A percentile compares a stretch with the other conserved stretches of the same genome.
These are phyloP conservation scores for Rhizopus sp. DNA, from an alignment of 371 early-diverging fungal species.

Conservation along the genomic window DNA sequence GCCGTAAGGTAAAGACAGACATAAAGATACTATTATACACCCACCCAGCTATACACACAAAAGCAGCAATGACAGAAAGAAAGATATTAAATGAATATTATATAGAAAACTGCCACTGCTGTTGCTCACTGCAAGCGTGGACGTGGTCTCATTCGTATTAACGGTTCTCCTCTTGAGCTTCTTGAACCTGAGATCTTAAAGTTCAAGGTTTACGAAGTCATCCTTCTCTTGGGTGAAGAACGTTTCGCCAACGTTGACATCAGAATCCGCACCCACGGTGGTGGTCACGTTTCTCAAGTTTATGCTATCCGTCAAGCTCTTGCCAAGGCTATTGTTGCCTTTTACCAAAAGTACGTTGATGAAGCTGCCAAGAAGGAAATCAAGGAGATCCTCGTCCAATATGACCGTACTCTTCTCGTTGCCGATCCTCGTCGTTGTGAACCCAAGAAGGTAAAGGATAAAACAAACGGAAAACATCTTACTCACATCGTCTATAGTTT, in stretches of 20 bases:
- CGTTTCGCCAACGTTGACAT: slow-evolving; percentile 96
- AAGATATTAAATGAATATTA: slow-evolving; percentile 3
- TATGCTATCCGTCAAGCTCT: slow-evolving; percentile 99
- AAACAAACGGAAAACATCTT: slow-evolving; percentile 97
- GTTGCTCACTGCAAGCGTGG: slow-evolving; percentile 98
- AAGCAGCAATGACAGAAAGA: slow-evolving; percentile 4
- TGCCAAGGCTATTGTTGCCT: slow-evolving; percentile 98
- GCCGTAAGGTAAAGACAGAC: slow-evolving; percentile 49
- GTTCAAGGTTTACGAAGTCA: slow-evolving; percentile 98
- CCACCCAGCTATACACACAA: too few relatives aligned
- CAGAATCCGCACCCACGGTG: slow-evolving; percentile 95
- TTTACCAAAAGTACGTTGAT: slow-evolving; percentile 98
- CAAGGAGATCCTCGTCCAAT: slow-evolving; percentile 93
- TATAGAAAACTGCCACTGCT: slow-evolving; percentile 98
- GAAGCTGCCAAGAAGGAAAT: slow-evolving; percentile 99
- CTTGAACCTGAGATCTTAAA: slow-evolving; percentile 94
- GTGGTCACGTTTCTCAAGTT: slow-evolving; percentile 97
- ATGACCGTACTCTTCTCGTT: slow-evolving; percentile 99
- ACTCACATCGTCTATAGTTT: slow-evolving; percentile 99
- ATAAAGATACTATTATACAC: too few relatives aligned
- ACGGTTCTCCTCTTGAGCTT: slow-evolving; percentile 96
- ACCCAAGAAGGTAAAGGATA: slow-evolving; percentile 89
- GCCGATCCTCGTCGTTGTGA: slow-evolving; percentile 99
- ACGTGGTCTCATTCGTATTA: slow-evolving; percentile 91
- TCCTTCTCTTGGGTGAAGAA: slow-evolving; percentile 94